Evolutionary conservation across 352 stramenopile species (phyloP).

Genomic region (Pelagophyceae sp.): DNA sequence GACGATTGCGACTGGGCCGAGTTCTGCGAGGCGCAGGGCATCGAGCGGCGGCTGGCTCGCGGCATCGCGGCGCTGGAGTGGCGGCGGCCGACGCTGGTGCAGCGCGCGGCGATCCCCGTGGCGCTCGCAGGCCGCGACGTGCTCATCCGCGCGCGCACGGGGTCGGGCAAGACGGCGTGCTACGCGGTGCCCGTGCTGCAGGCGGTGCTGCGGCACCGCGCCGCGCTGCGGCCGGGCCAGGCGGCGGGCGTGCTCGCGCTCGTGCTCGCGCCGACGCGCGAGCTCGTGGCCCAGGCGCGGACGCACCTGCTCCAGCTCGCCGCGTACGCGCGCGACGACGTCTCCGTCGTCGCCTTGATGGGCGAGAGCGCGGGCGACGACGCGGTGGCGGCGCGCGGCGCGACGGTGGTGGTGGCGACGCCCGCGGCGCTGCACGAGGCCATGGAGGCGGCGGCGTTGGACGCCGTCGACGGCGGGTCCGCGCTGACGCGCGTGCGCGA

Average conservation of each 20-base stretch:
- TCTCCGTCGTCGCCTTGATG: conserved; percentile 78
- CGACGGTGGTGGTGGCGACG: conserved; percentile 85
- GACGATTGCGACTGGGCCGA: background rate
- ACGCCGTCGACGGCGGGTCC: background rate
- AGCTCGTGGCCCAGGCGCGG: conserved; percentile 90
- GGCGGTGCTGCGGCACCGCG: conserved; percentile 69
- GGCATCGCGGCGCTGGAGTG: background rate
- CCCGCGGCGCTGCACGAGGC: conserved; percentile 58
- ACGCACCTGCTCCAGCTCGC: conserved; percentile 78
- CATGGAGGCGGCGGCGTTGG: conserved; percentile 4
- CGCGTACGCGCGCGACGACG: conserved; percentile 89
- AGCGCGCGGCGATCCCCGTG: conserved; percentile 16
- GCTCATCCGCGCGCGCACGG: conserved; percentile 62
- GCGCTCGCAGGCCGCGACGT: conserved; percentile 17
- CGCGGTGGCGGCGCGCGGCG: conserved; percentile 29
- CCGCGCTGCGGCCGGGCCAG: conserved; percentile 89
- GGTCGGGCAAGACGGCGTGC: conserved; percentile 84
- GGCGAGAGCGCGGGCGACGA: conserved; percentile 56
- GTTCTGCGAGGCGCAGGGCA: background rate
- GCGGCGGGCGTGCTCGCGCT: conserved; percentile 77
- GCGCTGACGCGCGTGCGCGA: conserved; percentile 39
- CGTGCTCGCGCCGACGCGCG: conserved; percentile 90
- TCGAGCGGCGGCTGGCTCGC: background rate
- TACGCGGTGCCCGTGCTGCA: conserved; percentile 80
- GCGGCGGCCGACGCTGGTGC: conserved; percentile 12